Evolutionary conservation across 305 asterid species (phyloP).

Genomic region (Solanum aculeatissimum): DNA sequence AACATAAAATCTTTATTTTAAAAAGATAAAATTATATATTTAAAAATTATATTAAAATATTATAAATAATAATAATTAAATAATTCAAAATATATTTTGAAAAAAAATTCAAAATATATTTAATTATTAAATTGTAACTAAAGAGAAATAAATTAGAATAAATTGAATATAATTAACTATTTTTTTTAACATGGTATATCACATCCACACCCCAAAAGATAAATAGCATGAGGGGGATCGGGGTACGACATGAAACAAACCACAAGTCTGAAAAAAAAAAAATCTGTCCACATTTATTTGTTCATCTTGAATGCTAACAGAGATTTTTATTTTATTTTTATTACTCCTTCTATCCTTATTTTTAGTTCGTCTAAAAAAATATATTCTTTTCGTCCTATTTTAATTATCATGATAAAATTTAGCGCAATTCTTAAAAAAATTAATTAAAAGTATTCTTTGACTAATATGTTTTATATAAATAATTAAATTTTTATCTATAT

Average conservation of each 20-base stretch:
- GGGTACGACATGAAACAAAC: not conserved
- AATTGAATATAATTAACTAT: not conserved
- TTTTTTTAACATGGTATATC: not conserved
- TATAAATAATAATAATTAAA: too few species aligned
- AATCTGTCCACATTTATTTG: not conserved
- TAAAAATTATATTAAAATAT: not conserved
- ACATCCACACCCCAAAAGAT: not conserved
- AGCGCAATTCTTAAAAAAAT: too few species aligned
- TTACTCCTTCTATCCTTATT: too few species aligned
- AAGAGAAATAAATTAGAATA: not conserved
- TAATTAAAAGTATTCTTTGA: too few species aligned
- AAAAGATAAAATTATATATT: not conserved
- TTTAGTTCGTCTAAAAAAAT: too few species aligned
- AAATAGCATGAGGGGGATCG: not conserved
- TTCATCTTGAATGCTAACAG: not conserved
- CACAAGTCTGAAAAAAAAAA: too few species aligned
- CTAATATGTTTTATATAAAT: too few species aligned
- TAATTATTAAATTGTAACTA: not conserved
- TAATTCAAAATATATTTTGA: not conserved
- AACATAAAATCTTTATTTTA: not conserved
- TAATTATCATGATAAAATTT: too few species aligned
- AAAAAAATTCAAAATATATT: too few species aligned
- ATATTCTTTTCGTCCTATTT: too few species aligned
- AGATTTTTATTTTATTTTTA: too few species aligned
- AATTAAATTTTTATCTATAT: too few species aligned